Conservation (phyloP, 352 stramenopile species). For the Phytophthora megakarya region DNA sequence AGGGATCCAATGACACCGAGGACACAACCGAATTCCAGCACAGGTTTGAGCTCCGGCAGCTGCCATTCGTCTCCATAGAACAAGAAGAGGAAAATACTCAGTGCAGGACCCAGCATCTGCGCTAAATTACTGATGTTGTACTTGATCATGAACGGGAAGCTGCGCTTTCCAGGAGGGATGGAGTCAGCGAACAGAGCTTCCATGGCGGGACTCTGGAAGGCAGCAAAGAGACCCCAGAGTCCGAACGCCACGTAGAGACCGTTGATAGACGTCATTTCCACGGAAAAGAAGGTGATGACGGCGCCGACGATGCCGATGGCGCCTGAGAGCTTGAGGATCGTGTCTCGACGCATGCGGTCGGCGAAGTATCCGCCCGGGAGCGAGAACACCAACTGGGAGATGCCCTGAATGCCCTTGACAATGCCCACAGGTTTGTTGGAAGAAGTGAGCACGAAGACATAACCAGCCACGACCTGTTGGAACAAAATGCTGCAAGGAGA, state of each 20-base stretch:
- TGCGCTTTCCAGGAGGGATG: constrained; percentile 66
- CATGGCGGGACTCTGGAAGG: constrained; percentile 70
- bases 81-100: constrained; percentile 66
- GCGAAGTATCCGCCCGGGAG: constrained; percentile 70
- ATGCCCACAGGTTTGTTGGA: constrained; percentile 82
- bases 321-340: constrained; percentile 65
- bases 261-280: constrained; percentile 48
- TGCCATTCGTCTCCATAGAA: constrained; percentile 72
- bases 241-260: constrained; percentile 69
- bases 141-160: constrained; percentile 83
- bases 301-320: constrained; percentile 51
- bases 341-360: constrained; percentile 72
- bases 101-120: constrained; percentile 57
- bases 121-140: constrained; percentile 80
- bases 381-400: constrained; percentile 77
- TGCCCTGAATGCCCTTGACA: constrained; percentile 83
- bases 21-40: constrained; percentile 65
- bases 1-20: constrained; percentile 53
- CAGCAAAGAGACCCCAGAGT: constrained; percentile 70
- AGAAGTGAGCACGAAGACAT: constrained; percentile 74
- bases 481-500: constrained; percentile 62
- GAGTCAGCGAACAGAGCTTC: constrained; percentile 80
- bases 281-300: constrained; percentile 60
- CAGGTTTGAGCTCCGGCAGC: constrained; percentile 52
- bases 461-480: constrained; percentile 77